Evolutionary conservation across 345 rosid species (phyloP).

Genomic region (Pugionium cornutum): DNA sequence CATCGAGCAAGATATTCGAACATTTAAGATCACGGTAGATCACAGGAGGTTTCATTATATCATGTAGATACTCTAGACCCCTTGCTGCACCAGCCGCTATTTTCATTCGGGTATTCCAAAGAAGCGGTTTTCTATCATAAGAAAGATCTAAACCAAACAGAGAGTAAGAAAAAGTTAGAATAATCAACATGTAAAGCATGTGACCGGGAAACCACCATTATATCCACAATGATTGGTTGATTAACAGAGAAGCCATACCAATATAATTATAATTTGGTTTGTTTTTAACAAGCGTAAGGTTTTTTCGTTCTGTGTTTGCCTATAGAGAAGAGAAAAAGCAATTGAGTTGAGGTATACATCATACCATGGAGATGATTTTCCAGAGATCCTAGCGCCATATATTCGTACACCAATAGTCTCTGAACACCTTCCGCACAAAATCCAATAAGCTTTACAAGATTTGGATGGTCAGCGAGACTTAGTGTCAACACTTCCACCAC

Average conservation of each 20-base stretch:
- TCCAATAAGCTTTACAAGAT: constrained; percentile 79
- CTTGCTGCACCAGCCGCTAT: constrained; percentile 84
- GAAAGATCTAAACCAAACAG: constrained; percentile 51
- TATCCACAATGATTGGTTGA: too few relatives aligned
- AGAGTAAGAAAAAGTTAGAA: background rate
- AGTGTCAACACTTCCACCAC: constrained; percentile 75
- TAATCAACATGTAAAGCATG: background rate
- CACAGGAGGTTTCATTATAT: constrained; percentile 65
- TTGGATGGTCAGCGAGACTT: constrained; percentile 69
- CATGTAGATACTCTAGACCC: constrained; percentile 81
- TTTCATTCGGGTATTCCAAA: constrained; percentile 74
- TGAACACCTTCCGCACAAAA: constrained; percentile 83
- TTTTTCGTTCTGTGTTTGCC: background rate
- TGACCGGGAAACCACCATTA: too few relatives aligned
- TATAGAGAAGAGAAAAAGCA: background rate
- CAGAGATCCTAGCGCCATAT: constrained; percentile 77
- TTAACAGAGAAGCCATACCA: background rate
- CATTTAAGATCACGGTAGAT: constrained; percentile 85
- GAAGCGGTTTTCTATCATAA: constrained; percentile 45
- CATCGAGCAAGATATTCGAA: constrained; percentile 68
- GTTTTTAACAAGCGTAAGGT: background rate
- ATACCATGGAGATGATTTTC: constrained; percentile 75
- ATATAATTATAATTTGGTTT: background rate
- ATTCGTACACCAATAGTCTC: constrained; percentile 78
- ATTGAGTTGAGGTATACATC: background rate